These are phyloP conservation scores for Eragrostis nindensis DNA, from an alignment of 176 grass and related monocot species.

Conservation along the genomic window DNA sequence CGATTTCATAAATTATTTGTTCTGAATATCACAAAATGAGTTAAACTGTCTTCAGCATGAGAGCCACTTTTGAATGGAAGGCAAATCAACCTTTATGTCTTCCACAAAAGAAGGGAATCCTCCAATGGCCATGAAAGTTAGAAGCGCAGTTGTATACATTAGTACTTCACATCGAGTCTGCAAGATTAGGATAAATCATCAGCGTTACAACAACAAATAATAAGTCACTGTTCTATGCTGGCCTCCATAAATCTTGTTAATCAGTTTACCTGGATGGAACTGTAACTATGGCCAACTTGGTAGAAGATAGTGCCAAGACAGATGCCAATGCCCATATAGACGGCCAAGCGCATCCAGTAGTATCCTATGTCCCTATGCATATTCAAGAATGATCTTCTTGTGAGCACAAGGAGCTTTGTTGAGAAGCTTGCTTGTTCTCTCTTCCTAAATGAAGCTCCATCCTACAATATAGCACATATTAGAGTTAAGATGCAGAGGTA, in stretches of 20 bases:
- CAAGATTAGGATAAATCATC: conserved; percentile 16
- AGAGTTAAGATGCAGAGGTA: background rate
- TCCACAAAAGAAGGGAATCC: conserved; percentile 61
- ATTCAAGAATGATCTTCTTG: conserved; percentile 58
- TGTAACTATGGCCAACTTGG: conserved; percentile 51
- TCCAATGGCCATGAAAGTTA: conserved; percentile 57
- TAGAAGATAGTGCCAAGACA: conserved; percentile 65
- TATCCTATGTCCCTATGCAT: conserved; percentile 66
- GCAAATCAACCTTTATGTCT: conserved; percentile 25
- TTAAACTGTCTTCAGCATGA: background rate
- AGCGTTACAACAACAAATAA: background rate
- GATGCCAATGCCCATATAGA: conserved; percentile 40
- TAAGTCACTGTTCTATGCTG: background rate
- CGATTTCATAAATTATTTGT: too few relatives aligned
- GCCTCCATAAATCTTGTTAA: background rate
- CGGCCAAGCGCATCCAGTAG: conserved; percentile 61
- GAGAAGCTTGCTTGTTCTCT: conserved; percentile 43
- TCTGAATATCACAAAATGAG: too few relatives aligned
- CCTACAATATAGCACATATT: conserved; percentile 26
- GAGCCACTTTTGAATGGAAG: background rate
- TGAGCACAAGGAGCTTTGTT: conserved; percentile 49
- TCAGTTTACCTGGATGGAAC: conserved; percentile 52
- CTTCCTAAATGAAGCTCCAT: conserved; percentile 36
- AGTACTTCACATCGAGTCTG: conserved; percentile 52
- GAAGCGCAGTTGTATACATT: conserved; percentile 47